Evolutionary conservation across 768 basidiomycete species (phyloP).

Genomic region (Agaricus bisporus): DNA sequence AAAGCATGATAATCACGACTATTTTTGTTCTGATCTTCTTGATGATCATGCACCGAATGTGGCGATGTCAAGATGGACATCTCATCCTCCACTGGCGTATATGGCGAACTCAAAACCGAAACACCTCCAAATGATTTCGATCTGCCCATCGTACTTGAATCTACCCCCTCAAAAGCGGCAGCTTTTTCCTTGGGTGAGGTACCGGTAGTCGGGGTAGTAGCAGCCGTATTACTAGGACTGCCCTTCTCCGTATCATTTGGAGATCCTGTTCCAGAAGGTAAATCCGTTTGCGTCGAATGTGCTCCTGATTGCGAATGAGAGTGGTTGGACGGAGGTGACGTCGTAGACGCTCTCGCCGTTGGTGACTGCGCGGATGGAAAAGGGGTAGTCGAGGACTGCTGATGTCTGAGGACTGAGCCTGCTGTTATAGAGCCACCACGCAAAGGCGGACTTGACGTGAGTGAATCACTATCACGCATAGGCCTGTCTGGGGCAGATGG

Average conservation of each 20-base stretch:
- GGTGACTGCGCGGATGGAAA: slow-evolving; percentile 3
- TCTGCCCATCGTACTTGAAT: slow-evolving; percentile 13
- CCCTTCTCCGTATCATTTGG: not conserved
- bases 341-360: not conserved
- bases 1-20: slow-evolving; percentile 10
- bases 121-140: slow-evolving; percentile 6
- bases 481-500: not conserved
- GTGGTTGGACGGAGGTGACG: not conserved
- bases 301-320: slow-evolving; percentile 1
- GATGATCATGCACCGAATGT: slow-evolving; percentile 16
- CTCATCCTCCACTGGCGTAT: slow-evolving; percentile 10
- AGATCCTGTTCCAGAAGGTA: not conserved
- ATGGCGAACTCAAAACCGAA: slow-evolving; percentile 30
- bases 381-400: not conserved
- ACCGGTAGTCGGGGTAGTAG: not conserved
- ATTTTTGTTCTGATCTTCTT: slow-evolving; percentile 2
- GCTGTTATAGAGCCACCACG: no score
- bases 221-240: not conserved
- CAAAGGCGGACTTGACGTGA: no score
- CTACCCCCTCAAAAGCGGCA: not conserved
- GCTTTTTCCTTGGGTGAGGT: not conserved
- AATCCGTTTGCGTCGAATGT: not conserved
- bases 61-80: slow-evolving; percentile 29
- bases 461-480: not conserved
- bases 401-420: no score